These are phyloP conservation scores for Penicillium hordei DNA, from an alignment of 2,329 filamentous ascomycete genomes.

Conservation along the genomic window DNA sequence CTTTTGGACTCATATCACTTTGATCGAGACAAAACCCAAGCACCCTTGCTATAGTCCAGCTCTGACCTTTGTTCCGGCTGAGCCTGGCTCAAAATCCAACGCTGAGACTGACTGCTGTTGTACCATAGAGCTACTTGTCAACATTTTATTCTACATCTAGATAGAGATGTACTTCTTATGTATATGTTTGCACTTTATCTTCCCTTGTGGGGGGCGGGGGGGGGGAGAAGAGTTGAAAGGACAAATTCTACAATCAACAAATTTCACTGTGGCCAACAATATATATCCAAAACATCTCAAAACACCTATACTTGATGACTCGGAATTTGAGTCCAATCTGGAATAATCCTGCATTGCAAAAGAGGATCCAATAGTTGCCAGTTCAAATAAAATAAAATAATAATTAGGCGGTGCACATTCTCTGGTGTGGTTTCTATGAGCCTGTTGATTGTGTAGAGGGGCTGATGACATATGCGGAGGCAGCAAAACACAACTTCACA, in stretches of 20 bases:
- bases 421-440: background rate
- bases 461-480: conserved; percentile 34
- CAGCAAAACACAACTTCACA: conserved; percentile 23
- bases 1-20: background rate
- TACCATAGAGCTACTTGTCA: background rate
- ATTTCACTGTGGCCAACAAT: background rate
- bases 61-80: background rate
- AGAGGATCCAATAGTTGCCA: background rate
- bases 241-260: no score
- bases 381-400: background rate
- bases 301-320: background rate
- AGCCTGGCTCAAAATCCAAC: background rate
- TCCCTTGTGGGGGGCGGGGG: no score
- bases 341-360: background rate
- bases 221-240: no score
- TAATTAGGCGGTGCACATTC: background rate
- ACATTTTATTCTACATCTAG: background rate
- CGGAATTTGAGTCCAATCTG: no score
- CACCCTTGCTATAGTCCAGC: background rate
- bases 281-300: background rate
- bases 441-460: conserved; percentile 11
- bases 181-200: background rate
- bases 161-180: background rate
- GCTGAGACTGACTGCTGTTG: background rate
- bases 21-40: background rate